Evolutionary conservation across 2,329 filamentous ascomycete genomes (phyloP).

Genomic region (Chaetomium olivaceum): DNA sequence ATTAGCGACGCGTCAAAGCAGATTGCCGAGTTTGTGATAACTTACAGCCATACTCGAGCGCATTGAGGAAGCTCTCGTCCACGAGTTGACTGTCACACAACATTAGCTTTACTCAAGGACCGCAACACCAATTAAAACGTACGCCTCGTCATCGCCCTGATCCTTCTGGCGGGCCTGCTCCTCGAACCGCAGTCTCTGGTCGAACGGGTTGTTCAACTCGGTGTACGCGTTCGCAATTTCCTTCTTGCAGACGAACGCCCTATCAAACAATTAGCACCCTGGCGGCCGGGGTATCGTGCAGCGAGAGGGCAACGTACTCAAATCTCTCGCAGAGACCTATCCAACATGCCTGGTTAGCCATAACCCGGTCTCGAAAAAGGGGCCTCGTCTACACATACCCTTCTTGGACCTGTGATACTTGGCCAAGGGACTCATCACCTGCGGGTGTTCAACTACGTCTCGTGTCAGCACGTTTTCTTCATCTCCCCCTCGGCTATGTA

Average conservation of each 20-base stretch:
- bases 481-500: too few relatives aligned
- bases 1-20: conserved; percentile 39
- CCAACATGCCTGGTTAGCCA: conserved; percentile 2
- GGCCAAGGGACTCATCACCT: conserved; percentile 92
- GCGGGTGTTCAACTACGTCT: conserved; percentile 58
- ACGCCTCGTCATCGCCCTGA: conserved; percentile 92
- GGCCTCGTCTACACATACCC: conserved; percentile 39
- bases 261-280: conserved; percentile 17
- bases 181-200: conserved; percentile 87
- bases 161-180: conserved; percentile 96
- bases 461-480: conserved; percentile 15
- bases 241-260: conserved; percentile 91
- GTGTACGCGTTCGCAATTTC: conserved; percentile 97
- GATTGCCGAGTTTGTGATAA: neutral
- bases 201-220: conserved; percentile 95
- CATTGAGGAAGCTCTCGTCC: conserved; percentile 92
- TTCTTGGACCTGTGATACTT: conserved; percentile 84
- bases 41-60: conserved; percentile 62
- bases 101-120: conserved; percentile 14
- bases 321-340: conserved; percentile 85
- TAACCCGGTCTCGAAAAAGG: neutral
- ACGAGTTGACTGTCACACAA: conserved; percentile 64
- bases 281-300: neutral
- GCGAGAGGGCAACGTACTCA: conserved; percentile 50
- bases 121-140: conserved; percentile 10